Evolutionary conservation across 108 stramenopile genomes (phyloP).

Genomic region (Mediolabrus comicus): DNA sequence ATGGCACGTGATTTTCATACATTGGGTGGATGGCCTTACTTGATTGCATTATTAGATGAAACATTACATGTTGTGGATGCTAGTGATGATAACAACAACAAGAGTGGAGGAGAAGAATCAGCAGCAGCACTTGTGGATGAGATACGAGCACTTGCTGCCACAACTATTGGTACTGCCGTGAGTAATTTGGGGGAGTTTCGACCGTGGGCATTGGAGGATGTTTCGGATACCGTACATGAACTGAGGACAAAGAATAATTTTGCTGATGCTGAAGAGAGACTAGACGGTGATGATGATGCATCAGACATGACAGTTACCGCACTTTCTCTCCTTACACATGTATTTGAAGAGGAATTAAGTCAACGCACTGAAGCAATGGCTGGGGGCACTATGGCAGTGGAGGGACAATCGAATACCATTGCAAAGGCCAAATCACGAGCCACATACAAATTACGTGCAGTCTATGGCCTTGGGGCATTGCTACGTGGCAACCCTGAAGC

Average conservation of each 20-base stretch:
- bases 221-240: background rate
- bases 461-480: conserved; percentile 75
- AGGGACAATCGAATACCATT: conserved; percentile 1
- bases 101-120: conserved; percentile 4
- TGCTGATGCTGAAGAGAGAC: background rate
- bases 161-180: conserved; percentile 89
- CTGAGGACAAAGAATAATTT: background rate
- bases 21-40: conserved; percentile 83
- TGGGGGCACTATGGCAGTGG: conserved; percentile 34
- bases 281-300: background rate
- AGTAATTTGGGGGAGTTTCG: conserved; percentile 89
- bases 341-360: conserved; percentile 11
- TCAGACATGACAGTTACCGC: too few relatives aligned
- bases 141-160: conserved; percentile 79
- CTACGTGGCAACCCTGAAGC: conserved; percentile 73
- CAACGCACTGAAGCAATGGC: conserved; percentile 31
- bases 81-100: background rate
- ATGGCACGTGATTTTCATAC: conserved; percentile 95
- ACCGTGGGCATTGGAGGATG: conserved; percentile 75
- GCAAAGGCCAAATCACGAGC: background rate
- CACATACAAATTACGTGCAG: conserved; percentile 32
- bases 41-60: conserved; percentile 70
- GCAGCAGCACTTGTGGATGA: conserved; percentile 19
- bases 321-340: conserved; percentile 1
- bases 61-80: conserved; percentile 24